A percentile compares a stretch with the other conserved stretches of the same genome.
phyloP scores from a whole-genome alignment of 2,329 filamentous ascomycete species.

The Gremmenia infestans region DNA sequence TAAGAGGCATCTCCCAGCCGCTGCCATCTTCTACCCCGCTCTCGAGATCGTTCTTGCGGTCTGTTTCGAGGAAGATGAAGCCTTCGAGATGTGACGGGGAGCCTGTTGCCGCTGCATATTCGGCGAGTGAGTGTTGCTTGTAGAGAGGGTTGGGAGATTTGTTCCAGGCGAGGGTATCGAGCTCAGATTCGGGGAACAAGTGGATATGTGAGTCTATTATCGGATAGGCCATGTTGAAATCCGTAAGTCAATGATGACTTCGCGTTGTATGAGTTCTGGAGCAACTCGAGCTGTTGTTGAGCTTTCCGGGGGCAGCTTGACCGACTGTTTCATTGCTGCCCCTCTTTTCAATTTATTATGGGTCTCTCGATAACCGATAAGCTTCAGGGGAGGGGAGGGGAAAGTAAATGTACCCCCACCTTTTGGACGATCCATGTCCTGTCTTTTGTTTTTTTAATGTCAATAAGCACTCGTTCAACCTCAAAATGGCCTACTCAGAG shows the following conservation, averaged over 20 bases:
- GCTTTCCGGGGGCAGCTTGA: not conserved
- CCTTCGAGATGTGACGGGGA: slow-evolving; percentile 48
- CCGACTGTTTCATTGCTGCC: not conserved
- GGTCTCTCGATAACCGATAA: not conserved
- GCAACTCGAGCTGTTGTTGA: not conserved
- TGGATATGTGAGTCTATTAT: slow-evolving; percentile 92
- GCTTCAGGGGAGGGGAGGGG: not conserved
- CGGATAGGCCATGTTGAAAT: slow-evolving; percentile 36
- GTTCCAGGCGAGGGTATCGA: slow-evolving; percentile 66
- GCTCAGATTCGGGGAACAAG: slow-evolving; percentile 68
- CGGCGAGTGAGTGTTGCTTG: slow-evolving; percentile 26
- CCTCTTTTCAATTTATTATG: not conserved
- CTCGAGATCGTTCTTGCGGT: slow-evolving; percentile 59
- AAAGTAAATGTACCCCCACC: not conserved
- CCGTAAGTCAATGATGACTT: too few species aligned
- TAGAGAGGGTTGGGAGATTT: slow-evolving; percentile 48
- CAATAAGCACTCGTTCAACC: not conserved
- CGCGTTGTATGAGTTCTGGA: not conserved
- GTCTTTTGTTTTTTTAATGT: too few species aligned
- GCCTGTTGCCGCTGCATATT: slow-evolving; percentile 27
- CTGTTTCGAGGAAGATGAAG: slow-evolving; percentile 80
- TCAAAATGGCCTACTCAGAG: slow-evolving; percentile 11
- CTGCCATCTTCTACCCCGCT: slow-evolving; percentile 40
- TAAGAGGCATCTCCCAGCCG: slow-evolving; percentile 64
- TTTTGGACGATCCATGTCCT: not conserved